Evolutionary conservation across 192 early-diverging fungal genomes (phyloP).

Genomic region (Backusella morwellensis): DNA sequence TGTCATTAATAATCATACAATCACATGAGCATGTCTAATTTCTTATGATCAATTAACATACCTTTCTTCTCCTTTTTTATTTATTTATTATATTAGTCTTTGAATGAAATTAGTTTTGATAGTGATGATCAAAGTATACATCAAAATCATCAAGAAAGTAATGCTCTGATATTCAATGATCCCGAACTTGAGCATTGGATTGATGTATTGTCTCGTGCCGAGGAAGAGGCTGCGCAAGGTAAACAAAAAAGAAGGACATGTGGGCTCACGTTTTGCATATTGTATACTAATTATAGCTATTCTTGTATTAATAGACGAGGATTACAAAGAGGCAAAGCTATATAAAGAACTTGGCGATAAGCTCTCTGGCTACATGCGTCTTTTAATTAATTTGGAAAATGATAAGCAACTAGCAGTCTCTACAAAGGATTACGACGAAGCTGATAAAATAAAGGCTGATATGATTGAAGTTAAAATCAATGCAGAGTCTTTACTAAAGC

Average conservation of each 20-base stretch:
- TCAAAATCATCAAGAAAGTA: neutral
- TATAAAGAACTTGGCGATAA: conserved; percentile 41
- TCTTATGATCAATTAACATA: neutral
- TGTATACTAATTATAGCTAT: neutral
- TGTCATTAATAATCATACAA: neutral
- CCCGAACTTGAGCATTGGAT: conserved; percentile 23
- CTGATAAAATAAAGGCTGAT: conserved; percentile 55
- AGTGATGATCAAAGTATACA: conserved; percentile 4
- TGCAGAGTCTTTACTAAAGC: neutral
- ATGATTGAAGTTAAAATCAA: neutral
- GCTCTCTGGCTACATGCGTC: neutral
- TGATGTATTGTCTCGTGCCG: conserved; percentile 37
- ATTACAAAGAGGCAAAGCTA: conserved; percentile 57
- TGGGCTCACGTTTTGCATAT: conserved; percentile 1
- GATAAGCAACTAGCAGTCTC: conserved; percentile 56
- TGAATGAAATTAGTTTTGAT: conserved; percentile 7
- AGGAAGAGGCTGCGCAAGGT: conserved; percentile 55
- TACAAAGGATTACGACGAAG: conserved; percentile 70
- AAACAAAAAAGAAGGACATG: conserved; percentile 4
- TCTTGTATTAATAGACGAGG: conserved; percentile 44
- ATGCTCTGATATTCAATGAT: conserved; percentile 8
- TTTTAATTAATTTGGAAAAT: conserved; percentile 34
- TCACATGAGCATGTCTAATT: neutral
- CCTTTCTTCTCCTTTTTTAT: neutral
- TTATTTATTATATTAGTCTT: neutral